Evolutionary conservation across 1,284 basidiomycete species (phyloP).

Genomic region (Rhodotorula sp.): DNA sequence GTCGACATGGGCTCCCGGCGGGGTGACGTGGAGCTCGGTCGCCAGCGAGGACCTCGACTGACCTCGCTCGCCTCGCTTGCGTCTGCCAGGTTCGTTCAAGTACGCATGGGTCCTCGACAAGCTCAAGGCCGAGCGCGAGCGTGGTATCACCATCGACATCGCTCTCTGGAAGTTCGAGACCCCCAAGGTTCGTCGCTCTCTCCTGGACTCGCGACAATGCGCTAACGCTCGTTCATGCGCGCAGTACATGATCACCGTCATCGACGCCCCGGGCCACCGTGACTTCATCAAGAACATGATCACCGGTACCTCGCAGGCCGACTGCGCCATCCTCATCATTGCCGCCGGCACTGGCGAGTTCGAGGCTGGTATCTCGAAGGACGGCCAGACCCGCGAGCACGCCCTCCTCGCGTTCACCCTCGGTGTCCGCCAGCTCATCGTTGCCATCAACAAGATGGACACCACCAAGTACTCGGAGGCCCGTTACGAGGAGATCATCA

Average conservation of each 20-base stretch:
- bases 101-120: constrained; percentile 99
- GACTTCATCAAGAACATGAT: constrained; percentile 99
- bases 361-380: constrained; percentile 99
- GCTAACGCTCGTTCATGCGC: constrained; percentile 33
- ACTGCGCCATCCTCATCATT: constrained; percentile 95
- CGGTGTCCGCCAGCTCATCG: constrained; percentile 99
- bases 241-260: constrained; percentile 66
- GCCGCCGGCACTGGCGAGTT: constrained; percentile 99
- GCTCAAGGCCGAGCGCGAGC: constrained; percentile 99
- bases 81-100: constrained; percentile 50
- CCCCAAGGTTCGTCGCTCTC: constrained; percentile 61
- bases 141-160: constrained; percentile 99
- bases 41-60: neutral
- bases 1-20: constrained; percentile 3
- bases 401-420: constrained; percentile 99
- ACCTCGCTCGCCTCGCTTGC: neutral
- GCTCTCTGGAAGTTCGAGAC: constrained; percentile 99
- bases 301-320: constrained; percentile 99
- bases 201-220: constrained; percentile 59
- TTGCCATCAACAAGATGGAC: constrained; percentile 99
- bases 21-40: neutral
- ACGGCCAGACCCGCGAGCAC: constrained; percentile 99
- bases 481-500: constrained; percentile 99
- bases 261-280: constrained; percentile 99
- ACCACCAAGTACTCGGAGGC: constrained; percentile 92